Base-by-base conservation (phyloP, 352 stramenopile species). In the Pythium aristosporum region DNA sequence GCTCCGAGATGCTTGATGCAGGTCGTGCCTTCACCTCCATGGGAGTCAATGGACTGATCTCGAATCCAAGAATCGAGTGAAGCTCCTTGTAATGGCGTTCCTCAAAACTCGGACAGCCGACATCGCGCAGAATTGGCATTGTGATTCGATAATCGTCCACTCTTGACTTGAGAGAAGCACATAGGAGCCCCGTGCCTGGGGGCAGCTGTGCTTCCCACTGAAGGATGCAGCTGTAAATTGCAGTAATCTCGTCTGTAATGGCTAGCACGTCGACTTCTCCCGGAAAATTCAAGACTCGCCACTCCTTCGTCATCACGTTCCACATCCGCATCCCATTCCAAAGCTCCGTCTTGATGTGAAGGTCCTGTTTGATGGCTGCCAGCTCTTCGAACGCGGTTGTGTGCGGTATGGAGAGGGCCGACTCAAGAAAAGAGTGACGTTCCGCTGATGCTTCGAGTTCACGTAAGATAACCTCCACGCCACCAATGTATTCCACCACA, bases 131-230 rank as follows among this genome's bases (percentile, higher is more conserved):
- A 57, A 91, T 87, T 12, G 84, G 84, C 80, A 93, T 88, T 2
- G 91, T 89, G 16, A 85, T 65, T 2, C 80, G 82, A 65, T 97
- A 97, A 53, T 85, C 74, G 30, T 96, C 81, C 3, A 98, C 84
- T 25, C 67, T 69, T n/a, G 59, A 66, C 54, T 94, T 96, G 18
- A 98, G 62, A 63, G 81, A 65, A 16, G 76, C 64, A 34, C 77
- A 89, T 8, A 91, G 52, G 2, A 67, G 23, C 10, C 65, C 60
- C 59, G 82, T 87, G 8, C 74, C 73, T 54, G 88, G 48, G 20
- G 74, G 70, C 47, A 92, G 42, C 42, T 76, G 48, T 57, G 78
- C 47, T 72, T 97, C 68, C 77, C 75, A 76, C 63, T 68, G 70
- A 34, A 74, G 37, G 20, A 87, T 71, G 67, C 81, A 55, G 30